Conservation (phyloP, 129 eudicot species). For the Gnaphalium uliginosum region DNA sequence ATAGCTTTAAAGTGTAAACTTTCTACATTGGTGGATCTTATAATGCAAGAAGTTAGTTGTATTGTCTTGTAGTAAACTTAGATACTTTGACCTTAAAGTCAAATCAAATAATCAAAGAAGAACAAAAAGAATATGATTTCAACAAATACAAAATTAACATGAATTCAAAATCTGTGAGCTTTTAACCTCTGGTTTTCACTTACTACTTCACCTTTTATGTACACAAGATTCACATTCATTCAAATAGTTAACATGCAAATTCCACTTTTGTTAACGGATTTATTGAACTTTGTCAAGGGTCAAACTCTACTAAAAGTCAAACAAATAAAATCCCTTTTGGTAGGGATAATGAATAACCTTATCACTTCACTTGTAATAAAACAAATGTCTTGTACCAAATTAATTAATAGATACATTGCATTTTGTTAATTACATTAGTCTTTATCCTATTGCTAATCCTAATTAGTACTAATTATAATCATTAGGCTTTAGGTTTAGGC, state of each 20-base stretch:
- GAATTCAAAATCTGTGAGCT: constrained; percentile 17
- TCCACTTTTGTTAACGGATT: not conserved
- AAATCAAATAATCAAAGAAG: too few relatives aligned
- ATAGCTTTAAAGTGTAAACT: too few relatives aligned
- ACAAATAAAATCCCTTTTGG: not conserved
- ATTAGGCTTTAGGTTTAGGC: not conserved
- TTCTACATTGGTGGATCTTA: too few relatives aligned
- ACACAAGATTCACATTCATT: not conserved
- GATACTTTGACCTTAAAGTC: too few relatives aligned
- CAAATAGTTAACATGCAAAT: not conserved
- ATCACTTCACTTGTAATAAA: constrained; percentile 21
- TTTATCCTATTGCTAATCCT: constrained; percentile 11
- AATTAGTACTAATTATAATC: not conserved
- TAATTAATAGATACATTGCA: constrained; percentile 27
- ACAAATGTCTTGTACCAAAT: not conserved
- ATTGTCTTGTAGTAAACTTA: too few relatives aligned
- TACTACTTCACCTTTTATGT: not conserved
- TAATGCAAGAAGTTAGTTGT: too few relatives aligned
- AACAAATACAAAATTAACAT: not conserved
- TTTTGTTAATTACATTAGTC: not conserved
- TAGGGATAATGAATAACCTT: not conserved
- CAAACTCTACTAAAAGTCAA: not conserved
- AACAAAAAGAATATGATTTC: too few relatives aligned
- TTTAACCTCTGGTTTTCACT: not conserved
- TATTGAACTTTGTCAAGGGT: not conserved